Percentiles rank a stretch among this genome's conserved stretches.
phyloP scores from a whole-genome alignment of 768 basidiomycete species.

The Neoboletus brunneissimus region DNA sequence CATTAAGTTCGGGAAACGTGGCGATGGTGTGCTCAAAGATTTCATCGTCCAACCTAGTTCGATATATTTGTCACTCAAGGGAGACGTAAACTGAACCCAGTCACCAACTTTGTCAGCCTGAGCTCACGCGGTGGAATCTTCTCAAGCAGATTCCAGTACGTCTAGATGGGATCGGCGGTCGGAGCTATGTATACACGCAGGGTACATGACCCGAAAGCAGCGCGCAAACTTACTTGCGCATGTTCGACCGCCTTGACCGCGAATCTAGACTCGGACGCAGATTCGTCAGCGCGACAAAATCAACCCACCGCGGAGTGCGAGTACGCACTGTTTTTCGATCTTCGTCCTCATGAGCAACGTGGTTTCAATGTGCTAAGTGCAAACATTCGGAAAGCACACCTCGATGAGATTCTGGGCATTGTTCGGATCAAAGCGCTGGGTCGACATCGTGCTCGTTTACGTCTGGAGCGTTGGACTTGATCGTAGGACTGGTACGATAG shows the following conservation, averaged over 20 bases:
- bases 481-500: neutral
- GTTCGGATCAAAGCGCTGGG: conserved; percentile 73
- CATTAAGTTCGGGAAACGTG: conserved; percentile 78
- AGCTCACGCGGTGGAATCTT: conserved; percentile 74
- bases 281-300: conserved; percentile 9
- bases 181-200: conserved; percentile 5
- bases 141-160: conserved; percentile 92
- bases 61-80: conserved; percentile 13
- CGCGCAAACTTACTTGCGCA: conserved; percentile 68
- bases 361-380: conserved; percentile 14
- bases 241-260: conserved; percentile 92
- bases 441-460: conserved; percentile 40
- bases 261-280: conserved; percentile 22
- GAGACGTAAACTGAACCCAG: neutral
- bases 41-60: conserved; percentile 79
- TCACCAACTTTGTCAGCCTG: conserved; percentile 73
- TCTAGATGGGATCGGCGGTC: conserved; percentile 44
- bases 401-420: conserved; percentile 90
- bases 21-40: conserved; percentile 75
- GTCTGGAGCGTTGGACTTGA: conserved; percentile 9
- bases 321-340: conserved; percentile 93
- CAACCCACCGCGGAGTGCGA: neutral
- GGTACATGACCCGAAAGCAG: neutral
- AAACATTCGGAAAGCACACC: conserved; percentile 43
- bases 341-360: conserved; percentile 34